Base-by-base conservation (phyloP, 2,329 filamentous ascomycete species). In the Pseudogymnoascus sp. region DNA sequence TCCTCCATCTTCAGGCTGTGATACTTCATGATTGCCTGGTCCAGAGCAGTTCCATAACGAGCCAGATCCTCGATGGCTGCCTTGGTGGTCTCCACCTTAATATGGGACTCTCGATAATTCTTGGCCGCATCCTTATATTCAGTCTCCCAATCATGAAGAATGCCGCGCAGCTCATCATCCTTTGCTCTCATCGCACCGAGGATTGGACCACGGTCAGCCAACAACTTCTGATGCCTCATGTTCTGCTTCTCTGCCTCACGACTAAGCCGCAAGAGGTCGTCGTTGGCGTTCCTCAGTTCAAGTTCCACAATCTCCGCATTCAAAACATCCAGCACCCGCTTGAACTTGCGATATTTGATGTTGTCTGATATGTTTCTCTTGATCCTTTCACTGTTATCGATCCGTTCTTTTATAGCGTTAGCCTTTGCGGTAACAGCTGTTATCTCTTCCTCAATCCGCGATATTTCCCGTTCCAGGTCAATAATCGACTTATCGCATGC, bases 1-100 rank as follows among this genome's bases (percentile, higher is more conserved):
- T 99, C 93, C 69, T 95, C 90, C 95, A 99, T 99, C 80, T 99
- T 99, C 73, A 96, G 79, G 31, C 88, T 84, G 78, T 99, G 95
- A 73, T 93, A 99, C 71, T 90, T 91, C 91, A 99, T 97, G 72
- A 99, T 96, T 56, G 95, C 96, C 72, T 95, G 91, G 79, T 97
- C 93, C 11, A 99, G 82, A 6, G 95, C 95, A 8, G 85, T 82
- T 47, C 86, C 82, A 73, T 96, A 97, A 42, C 90, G 88, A 6
- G 83, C 88, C 37, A 99, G 80, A 73, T 99, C 95, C 64, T 96
- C 91, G 62, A 96, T 90, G 2, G 92, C 93, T 3, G 93, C 93
- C 75, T 93, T 96, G 59, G 91, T 97, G 0, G 93, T 96, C 77
- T 87, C 91, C 0, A 96, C 90, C 69, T 89, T 89, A 78, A 97